These are phyloP conservation scores for Aspergillus baeticus DNA, from an alignment of 495 filamentous ascomycete genomes.

Conservation along the genomic window DNA sequence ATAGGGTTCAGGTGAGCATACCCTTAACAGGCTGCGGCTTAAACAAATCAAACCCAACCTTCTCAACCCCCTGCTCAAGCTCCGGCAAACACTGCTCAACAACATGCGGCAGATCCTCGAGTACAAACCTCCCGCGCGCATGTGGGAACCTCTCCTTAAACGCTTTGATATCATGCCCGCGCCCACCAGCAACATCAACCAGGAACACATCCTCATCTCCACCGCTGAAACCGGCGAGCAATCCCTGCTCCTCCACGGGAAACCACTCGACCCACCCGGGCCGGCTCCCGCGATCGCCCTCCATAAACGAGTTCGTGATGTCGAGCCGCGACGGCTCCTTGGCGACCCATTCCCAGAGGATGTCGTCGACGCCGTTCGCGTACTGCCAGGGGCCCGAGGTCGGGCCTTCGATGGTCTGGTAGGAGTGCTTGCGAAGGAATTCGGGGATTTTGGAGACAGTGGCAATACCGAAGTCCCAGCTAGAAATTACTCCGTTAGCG, in stretches of 20 bases:
- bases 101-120: slow-evolving; percentile 46
- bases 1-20: not conserved
- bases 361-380: slow-evolving; percentile 8
- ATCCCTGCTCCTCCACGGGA: slow-evolving; percentile 24
- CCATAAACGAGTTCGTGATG: slow-evolving; percentile 27
- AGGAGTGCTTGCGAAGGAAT: slow-evolving; percentile 15
- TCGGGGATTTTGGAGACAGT: slow-evolving; percentile 19
- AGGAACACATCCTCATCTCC: slow-evolving; percentile 31
- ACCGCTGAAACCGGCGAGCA: slow-evolving; percentile 14
- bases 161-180: slow-evolving; percentile 45
- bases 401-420: slow-evolving; percentile 12
- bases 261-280: slow-evolving; percentile 32
- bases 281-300: slow-evolving; percentile 19
- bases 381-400: slow-evolving; percentile 16
- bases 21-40: slow-evolving; percentile 34
- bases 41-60: slow-evolving; percentile 38
- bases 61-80: slow-evolving; percentile 31
- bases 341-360: slow-evolving; percentile 27
- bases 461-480: slow-evolving; percentile 16
- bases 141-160: slow-evolving; percentile 26
- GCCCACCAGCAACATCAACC: slow-evolving; percentile 50
- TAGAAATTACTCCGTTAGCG: not conserved
- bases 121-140: slow-evolving; percentile 29
- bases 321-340: slow-evolving; percentile 2
- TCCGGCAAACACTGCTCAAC: slow-evolving; percentile 23